Conservation (phyloP, 306 rosid species). For the Carpinus fangiana region DNA sequence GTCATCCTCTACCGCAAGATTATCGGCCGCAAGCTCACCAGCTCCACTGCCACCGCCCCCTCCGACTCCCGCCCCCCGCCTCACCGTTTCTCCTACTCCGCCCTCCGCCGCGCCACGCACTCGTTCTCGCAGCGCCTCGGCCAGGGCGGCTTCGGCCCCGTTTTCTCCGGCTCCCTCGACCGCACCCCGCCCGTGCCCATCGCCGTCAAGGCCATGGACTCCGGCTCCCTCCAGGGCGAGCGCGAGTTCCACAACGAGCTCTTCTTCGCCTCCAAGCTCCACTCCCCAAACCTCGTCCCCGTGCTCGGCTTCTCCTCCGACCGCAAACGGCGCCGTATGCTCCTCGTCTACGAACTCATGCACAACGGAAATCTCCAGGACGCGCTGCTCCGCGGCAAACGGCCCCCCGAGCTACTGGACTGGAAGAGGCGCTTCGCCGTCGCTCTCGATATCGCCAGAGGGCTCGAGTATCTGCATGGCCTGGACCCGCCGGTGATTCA, state of each 20-base stretch:
- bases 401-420: slow-evolving; percentile 55
- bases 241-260: slow-evolving; percentile 95
- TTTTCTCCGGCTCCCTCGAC: slow-evolving; percentile 52
- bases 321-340: slow-evolving; percentile 63
- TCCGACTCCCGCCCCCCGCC: slow-evolving; percentile 59
- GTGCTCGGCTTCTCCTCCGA: slow-evolving; percentile 80
- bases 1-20: slow-evolving; percentile 48
- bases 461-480: slow-evolving; percentile 64
- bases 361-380: slow-evolving; percentile 84
- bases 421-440: slow-evolving; percentile 64
- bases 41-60: slow-evolving; percentile 29
- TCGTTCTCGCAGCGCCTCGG: slow-evolving; percentile 84
- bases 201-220: slow-evolving; percentile 90
- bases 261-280: slow-evolving; percentile 68
- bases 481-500: slow-evolving; percentile 79
- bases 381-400: slow-evolving; percentile 68
- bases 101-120: slow-evolving; percentile 81
- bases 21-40: slow-evolving; percentile 52
- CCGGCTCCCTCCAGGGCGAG: slow-evolving; percentile 79
- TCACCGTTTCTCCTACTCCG: slow-evolving; percentile 62
- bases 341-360: slow-evolving; percentile 82
- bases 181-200: slow-evolving; percentile 43
- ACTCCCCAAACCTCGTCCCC: slow-evolving; percentile 47
- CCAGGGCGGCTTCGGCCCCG: slow-evolving; percentile 92
- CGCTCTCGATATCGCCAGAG: slow-evolving; percentile 60